A percentile compares a stretch with the other conserved stretches of the same genome.
phyloP scores from a whole-genome alignment of 257 asterid genomes.

The Lantana camara region DNA sequence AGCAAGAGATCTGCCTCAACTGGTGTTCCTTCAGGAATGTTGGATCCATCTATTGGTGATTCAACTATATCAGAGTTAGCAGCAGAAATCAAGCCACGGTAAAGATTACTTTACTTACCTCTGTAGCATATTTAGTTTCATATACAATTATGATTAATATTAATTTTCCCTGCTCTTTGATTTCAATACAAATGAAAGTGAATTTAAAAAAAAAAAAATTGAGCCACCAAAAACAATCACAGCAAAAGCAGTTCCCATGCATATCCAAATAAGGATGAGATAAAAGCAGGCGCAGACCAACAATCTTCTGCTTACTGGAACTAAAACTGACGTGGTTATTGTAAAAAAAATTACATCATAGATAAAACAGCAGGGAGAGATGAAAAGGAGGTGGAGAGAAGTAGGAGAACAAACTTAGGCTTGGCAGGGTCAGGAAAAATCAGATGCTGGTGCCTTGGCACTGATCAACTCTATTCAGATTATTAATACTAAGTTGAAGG shows the following conservation, averaged over 20 bases:
- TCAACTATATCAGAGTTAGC: conserved; percentile 77
- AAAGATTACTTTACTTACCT: conserved; percentile 27
- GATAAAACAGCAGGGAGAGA: conserved; percentile 5
- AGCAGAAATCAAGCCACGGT: conserved; percentile 96
- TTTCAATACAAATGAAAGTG: conserved; percentile 12
- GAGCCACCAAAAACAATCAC: conserved; percentile 1
- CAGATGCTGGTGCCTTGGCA: not conserved
- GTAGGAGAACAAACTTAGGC: not conserved
- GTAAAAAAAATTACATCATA: conserved; percentile 6
- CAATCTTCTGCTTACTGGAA: conserved; percentile 4
- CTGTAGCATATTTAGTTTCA: conserved; percentile 11
- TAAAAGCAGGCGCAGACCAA: conserved; percentile 6
- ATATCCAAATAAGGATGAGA: conserved; percentile 9
- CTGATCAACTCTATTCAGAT: conserved; percentile 11
- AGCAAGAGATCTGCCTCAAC: conserved; percentile 59
- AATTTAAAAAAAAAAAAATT: not conserved
- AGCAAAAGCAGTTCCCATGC: not conserved
- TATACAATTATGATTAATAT: conserved; percentile 9
- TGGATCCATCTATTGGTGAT: conserved; percentile 53
- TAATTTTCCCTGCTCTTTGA: conserved; percentile 22
- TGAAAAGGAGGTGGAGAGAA: conserved; percentile 8
- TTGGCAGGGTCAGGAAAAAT: not conserved
- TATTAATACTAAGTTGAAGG: not conserved
- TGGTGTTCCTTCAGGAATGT: conserved; percentile 61
- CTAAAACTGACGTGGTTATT: conserved; percentile 1